Evolutionary conservation across 139 green algal species (phyloP).

Genomic region (Cymbomonas tetramitiformis): DNA sequence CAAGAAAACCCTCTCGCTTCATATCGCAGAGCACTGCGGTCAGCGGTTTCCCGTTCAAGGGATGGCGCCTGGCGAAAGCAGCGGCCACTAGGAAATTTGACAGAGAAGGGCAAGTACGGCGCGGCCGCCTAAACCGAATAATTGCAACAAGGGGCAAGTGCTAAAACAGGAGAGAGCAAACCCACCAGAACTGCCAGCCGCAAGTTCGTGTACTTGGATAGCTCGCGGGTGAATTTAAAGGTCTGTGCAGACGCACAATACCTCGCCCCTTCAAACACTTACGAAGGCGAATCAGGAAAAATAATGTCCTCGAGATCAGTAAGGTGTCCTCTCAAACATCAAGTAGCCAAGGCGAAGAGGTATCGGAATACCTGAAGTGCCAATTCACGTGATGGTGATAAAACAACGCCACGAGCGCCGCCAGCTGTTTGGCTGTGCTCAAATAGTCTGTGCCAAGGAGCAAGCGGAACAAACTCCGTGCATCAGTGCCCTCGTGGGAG

Average conservation of each 20-base stretch:
- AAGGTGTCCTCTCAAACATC: background rate
- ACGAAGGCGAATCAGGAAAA: background rate
- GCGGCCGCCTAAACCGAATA: no score
- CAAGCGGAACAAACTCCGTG: background rate
- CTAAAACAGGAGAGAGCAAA: no score
- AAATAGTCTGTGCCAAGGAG: constrained; percentile 38
- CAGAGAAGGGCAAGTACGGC: no score
- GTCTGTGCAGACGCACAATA: no score
- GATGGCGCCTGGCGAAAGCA: no score
- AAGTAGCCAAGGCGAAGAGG: constrained; percentile 55
- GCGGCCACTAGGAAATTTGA: no score
- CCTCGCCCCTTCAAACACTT: constrained; percentile 13
- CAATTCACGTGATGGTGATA: constrained; percentile 57
- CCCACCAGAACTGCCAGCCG: constrained; percentile 66
- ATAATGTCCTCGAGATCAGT: no score
- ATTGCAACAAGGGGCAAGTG: no score
- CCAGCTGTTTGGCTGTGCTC: no score
- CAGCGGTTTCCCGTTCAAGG: no score
- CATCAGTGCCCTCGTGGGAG: background rate
- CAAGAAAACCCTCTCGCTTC: no score
- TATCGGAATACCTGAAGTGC: constrained; percentile 33
- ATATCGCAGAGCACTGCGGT: no score
- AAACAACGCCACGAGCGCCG: constrained; percentile 67
- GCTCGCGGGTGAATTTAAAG: constrained; percentile 64
- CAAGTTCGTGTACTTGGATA: constrained; percentile 60